These are phyloP conservation scores for Claviceps quebecensis DNA, from an alignment of 2,329 filamentous ascomycete genomes.

Conservation along the genomic window DNA sequence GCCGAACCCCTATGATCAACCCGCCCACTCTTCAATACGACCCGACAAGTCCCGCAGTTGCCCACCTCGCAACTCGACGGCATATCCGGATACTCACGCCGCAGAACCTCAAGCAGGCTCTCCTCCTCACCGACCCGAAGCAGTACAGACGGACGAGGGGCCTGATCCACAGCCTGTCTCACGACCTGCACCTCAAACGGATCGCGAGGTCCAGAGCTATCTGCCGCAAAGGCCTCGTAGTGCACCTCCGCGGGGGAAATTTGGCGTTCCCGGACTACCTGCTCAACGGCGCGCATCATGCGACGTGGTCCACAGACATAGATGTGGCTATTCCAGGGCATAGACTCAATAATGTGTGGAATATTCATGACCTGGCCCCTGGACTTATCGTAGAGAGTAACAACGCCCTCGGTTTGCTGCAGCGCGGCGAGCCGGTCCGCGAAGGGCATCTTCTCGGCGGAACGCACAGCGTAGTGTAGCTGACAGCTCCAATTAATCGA, in stretches of 20 bases:
- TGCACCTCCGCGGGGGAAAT: slow-evolving; percentile 40
- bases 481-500: slow-evolving; percentile 33
- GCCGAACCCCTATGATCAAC: slow-evolving; percentile 37
- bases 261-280: slow-evolving; percentile 25
- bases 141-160: slow-evolving; percentile 8
- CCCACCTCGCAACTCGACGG: slow-evolving; percentile 39
- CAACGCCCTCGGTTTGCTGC: slow-evolving; percentile 20
- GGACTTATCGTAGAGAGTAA: slow-evolving; percentile 35
- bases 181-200: slow-evolving; percentile 43
- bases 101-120: slow-evolving; percentile 34
- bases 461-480: slow-evolving; percentile 46
- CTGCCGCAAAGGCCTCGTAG: slow-evolving; percentile 44
- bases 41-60: slow-evolving; percentile 39
- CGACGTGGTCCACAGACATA: slow-evolving; percentile 47
- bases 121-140: slow-evolving; percentile 34
- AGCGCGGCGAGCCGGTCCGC: slow-evolving; percentile 29
- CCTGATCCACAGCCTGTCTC: slow-evolving; percentile 18
- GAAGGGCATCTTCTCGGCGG: slow-evolving; percentile 39
- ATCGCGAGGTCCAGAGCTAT: slow-evolving; percentile 32
- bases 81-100: slow-evolving; percentile 26
- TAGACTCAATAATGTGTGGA: slow-evolving; percentile 29
- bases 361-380: slow-evolving; percentile 40
- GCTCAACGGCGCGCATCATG: slow-evolving; percentile 38
- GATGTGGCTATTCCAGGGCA: slow-evolving; percentile 40
- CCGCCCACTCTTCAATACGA: slow-evolving; percentile 26